Conservation (phyloP, 306 rosid species). For the Glycine tomentella region DNA sequence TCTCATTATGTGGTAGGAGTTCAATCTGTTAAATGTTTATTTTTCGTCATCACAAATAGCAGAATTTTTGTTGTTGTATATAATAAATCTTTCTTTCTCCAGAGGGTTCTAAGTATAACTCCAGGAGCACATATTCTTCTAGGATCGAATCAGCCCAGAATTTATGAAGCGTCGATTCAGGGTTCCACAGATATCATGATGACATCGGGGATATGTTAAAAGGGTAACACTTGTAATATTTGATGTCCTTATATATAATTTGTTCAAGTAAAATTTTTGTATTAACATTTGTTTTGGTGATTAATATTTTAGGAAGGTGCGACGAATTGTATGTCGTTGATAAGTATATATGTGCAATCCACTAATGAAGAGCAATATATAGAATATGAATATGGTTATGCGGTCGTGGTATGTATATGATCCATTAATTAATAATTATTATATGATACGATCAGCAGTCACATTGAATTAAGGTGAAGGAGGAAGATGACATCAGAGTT, state of each 20-base stretch:
- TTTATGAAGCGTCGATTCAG: background rate
- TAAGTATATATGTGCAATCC: constrained; percentile 40
- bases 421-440: background rate
- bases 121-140: constrained; percentile 17
- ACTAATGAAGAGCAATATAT: constrained; percentile 26
- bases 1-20: background rate
- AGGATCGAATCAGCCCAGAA: background rate
- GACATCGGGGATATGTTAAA: background rate
- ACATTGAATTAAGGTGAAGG: background rate
- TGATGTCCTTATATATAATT: background rate
- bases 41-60: too few relatives aligned
- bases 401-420: background rate
- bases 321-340: constrained; percentile 5
- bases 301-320: background rate
- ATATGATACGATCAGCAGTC: background rate
- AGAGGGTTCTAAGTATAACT: too few relatives aligned
- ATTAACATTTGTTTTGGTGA: background rate
- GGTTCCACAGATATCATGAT: constrained; percentile 12
- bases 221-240: too few relatives aligned
- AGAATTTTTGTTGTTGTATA: too few relatives aligned
- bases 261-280: too few relatives aligned
- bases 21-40: background rate
- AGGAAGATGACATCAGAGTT: constrained; percentile 36
- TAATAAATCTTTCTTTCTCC: too few relatives aligned
- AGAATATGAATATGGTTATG: constrained; percentile 4